Evolutionary conservation across 768 basidiomycete species (phyloP), one percentile per base, ranked within the genome.

Genomic region (Leucocoprinus birnbaumii): DNA sequence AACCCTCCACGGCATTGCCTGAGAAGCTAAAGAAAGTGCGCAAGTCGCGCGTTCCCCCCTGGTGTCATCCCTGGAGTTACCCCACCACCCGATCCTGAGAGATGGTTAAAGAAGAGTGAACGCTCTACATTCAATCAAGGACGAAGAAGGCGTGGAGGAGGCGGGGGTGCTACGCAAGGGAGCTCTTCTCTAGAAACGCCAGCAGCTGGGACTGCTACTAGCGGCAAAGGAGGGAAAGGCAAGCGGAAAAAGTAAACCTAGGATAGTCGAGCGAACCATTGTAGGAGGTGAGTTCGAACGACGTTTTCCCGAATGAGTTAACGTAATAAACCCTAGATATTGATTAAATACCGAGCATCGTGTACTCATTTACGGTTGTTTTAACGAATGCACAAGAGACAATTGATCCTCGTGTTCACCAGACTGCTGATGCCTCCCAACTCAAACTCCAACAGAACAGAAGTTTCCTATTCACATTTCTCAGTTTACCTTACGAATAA

Each of bases 51-150:
- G 77, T 92, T 16, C 90, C 91, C n/a, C 13, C 76, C 80, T 52
- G 86, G 87, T n/a, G 86, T 92, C 19, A 68, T 84, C 22, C 87
- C 84, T 16, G 90, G 91, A 18, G 83, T 89, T 11, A 91, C 90
- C 3, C 89, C 90, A 25, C 78, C 84, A 16, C 91, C 91, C 27
- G 91, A 93, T 71, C 89, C 91, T 22, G 91, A 93, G 67, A 75
- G 91, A 58, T 93, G 91, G 91, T 66, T 93, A 57, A 93, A 93
- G 81, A 93, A 91, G 74, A 87, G 82, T 50, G 89, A 91, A 67
- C 75, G 89, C 47, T 79, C 86, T 13, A 80, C 76, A 24, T 83
- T 80, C 65, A 74, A 74, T 16, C 73, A 76, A 50, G 77, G 78
- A 40, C 81, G 70, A 64, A 76, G 81, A 66, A 80, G 80, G 61